Percentiles rank a stretch among this genome's conserved stretches.
Evolutionary conservation across 2,329 filamentous ascomycete genomes (phyloP).

Genomic region (Pezicula radicicola): DNA sequence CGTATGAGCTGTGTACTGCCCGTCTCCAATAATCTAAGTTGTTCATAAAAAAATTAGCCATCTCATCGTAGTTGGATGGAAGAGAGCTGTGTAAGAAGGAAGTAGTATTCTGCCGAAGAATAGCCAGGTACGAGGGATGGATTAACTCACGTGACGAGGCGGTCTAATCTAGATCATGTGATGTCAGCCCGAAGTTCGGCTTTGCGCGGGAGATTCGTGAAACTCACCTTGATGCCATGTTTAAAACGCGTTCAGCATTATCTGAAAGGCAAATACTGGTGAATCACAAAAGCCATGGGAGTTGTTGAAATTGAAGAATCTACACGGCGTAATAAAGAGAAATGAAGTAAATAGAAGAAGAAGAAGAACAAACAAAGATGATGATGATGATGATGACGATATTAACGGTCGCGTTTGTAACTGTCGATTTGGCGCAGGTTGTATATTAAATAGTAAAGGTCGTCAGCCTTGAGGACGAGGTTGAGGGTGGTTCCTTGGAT

Average conservation of each 20-base stretch:
- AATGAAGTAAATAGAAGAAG: no score
- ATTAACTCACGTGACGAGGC: constrained; percentile 76
- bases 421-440: no score
- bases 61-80: constrained; percentile 28
- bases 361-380: no score
- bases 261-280: constrained; percentile 11
- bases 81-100: background rate
- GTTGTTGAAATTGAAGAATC: background rate
- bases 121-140: background rate
- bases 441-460: no score
- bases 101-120: background rate
- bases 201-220: background rate
- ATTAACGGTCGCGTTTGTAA: no score
- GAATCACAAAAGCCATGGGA: background rate
- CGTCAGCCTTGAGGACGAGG: no score
- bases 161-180: constrained; percentile 62
- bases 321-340: no score
- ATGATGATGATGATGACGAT: no score
- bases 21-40: constrained; percentile 82
- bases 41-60: background rate
- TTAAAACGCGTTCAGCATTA: constrained; percentile 21
- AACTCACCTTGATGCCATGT: constrained; percentile 32
- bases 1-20: constrained; percentile 94
- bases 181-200: constrained; percentile 16
- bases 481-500: no score